Base-by-base conservation (phyloP, 371 early-diverging fungal genomes). In the Ordospora colligata region DNA sequence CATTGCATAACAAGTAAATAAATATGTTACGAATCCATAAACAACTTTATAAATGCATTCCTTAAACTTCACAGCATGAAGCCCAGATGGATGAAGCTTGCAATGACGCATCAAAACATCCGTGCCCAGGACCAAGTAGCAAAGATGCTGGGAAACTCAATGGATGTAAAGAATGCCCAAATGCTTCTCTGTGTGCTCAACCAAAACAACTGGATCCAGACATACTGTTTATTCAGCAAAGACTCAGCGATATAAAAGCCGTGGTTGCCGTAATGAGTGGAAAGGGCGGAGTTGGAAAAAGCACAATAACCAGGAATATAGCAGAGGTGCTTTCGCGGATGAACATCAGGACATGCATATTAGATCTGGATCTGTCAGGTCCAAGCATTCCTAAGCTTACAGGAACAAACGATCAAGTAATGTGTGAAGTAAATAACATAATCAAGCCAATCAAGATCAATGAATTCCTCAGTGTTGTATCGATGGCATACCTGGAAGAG, bases 141-240 rank as follows among this genome's bases (percentile, higher is more conserved):
- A 90, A 90, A 75, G 73, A 87, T 65, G 97, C 97, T 10, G 97
- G 97, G 23, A 90, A 90, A 80, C 89, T 90, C 19, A 88, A 87
- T 37, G 91, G 93, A 4, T 95, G 97, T 84, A 92, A 87, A 44
- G 97, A 96, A 7, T 97, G 97, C 82, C 97, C 97, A 2, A 96
- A 95, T 83, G 94, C 94, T 80, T 79, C 85, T 17, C 87, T 90
- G 53, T 97, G 97, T 80, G 90, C 93, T 9, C 87, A 91, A 9
- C 14, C 92, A 46, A 89, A 90, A 62, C 92, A 92, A 0, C 93
- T 92, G n/a, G 97, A 96, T 86, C 93, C 94, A 82, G 90, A 87
- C 88, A 67, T 81, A 12, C 62, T 40, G 22, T 0, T 21, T 8
- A 77, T 81, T 43, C 43, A 73, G 66, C 17, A 69, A 23, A 81